Conservation (phyloP, 1,139 yeast species). For the Williopsis jadinii region DNA sequence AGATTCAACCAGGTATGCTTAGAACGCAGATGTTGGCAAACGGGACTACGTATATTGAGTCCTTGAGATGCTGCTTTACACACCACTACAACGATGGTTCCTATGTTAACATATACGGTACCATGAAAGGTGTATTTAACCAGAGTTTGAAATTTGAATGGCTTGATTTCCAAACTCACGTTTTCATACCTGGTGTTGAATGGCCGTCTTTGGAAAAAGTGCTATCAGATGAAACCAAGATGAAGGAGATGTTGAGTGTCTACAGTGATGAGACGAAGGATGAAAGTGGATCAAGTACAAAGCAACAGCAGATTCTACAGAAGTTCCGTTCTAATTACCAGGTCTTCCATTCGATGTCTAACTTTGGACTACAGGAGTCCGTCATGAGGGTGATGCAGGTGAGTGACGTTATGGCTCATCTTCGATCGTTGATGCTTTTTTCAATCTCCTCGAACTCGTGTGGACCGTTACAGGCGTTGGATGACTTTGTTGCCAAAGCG, state of each 20-base stretch:
- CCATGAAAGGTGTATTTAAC: slow-evolving; percentile 11
- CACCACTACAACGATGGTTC: slow-evolving; percentile 66
- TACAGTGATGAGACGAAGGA: slow-evolving; percentile 20
- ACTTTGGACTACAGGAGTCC: slow-evolving; percentile 57
- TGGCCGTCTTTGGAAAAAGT: slow-evolving; percentile 31
- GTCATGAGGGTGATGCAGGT: slow-evolving; percentile 68
- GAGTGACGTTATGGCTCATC: slow-evolving; percentile 67
- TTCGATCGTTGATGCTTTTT: slow-evolving; percentile 58
- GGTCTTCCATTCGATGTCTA: slow-evolving; percentile 35
- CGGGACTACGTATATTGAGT: slow-evolving; percentile 58
- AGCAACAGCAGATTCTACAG: slow-evolving; percentile 20
- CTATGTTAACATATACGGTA: slow-evolving; percentile 30
- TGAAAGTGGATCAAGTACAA: slow-evolving; percentile 17
- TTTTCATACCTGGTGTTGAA: slow-evolving; percentile 40
- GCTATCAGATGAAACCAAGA: slow-evolving; percentile 20
- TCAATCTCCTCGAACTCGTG: slow-evolving; percentile 34
- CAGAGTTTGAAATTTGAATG: slow-evolving; percentile 36
- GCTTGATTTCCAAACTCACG: slow-evolving; percentile 52
- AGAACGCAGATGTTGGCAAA: slow-evolving; percentile 60
- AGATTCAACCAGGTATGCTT: slow-evolving; percentile 54
- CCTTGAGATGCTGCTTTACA: slow-evolving; percentile 48
- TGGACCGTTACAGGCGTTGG: slow-evolving; percentile 58
- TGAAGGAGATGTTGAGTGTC: slow-evolving; percentile 7
- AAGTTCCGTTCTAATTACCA: slow-evolving; percentile 29
- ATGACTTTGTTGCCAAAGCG: slow-evolving; percentile 34